Conservation (phyloP, 2,329 filamentous ascomycete genomes). For the Fusarium caatingaense region DNA sequence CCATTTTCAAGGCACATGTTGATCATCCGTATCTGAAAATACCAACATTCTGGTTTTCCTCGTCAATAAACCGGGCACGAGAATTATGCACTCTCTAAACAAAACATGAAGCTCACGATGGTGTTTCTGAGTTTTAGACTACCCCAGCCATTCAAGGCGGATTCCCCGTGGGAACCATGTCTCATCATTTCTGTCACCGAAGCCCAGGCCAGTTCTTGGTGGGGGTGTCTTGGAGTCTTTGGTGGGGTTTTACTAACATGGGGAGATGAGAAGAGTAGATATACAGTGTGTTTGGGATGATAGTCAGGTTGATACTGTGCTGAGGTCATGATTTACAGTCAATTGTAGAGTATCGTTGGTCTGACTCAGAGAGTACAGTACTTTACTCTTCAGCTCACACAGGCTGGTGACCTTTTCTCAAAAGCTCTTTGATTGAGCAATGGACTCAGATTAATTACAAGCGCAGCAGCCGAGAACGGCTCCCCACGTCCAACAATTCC, state of each 20-base stretch:
- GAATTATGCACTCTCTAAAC: not conserved
- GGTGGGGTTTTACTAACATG: conserved; percentile 38
- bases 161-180: conserved; percentile 28
- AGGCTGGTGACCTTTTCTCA: conserved; percentile 9
- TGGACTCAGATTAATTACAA: conserved; percentile 30
- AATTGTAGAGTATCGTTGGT: not conserved
- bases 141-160: conserved; percentile 25
- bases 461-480: conserved; percentile 25
- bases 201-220: conserved; percentile 30
- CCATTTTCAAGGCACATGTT: conserved; percentile 21
- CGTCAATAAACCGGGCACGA: not conserved
- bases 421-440: conserved; percentile 30
- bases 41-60: not conserved
- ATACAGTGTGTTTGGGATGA: conserved; percentile 4
- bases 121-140: not conserved
- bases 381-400: conserved; percentile 18
- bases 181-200: conserved; percentile 33
- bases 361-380: conserved; percentile 42
- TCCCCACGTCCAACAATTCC: conserved; percentile 41
- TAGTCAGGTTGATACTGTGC: conserved; percentile 8
- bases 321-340: not conserved
- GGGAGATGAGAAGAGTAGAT: not conserved
- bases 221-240: conserved; percentile 35
- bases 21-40: conserved; percentile 11
- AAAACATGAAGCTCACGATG: conserved; percentile 24